phyloP scores from a whole-genome alignment of 2,329 filamentous ascomycete species.

The Fusarium scirpi region DNA sequence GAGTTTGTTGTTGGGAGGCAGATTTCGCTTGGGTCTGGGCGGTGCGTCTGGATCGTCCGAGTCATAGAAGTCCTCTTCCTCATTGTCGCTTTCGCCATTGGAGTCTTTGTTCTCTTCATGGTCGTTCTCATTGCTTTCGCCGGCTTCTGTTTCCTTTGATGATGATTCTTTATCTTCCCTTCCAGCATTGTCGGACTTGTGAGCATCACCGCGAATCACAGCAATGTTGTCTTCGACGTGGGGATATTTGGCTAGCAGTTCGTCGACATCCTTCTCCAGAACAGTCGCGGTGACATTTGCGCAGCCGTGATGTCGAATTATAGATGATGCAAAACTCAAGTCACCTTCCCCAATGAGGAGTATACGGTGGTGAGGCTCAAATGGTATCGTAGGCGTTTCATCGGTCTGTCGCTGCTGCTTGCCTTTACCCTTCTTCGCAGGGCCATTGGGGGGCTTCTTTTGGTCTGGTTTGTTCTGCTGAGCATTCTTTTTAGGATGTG shows the following conservation, averaged over 20 bases:
- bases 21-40: slow-evolving; percentile 26
- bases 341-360: slow-evolving; percentile 85
- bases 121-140: slow-evolving; percentile 5
- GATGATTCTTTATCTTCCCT: slow-evolving; percentile 1
- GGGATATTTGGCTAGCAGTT: slow-evolving; percentile 79
- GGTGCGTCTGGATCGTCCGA: slow-evolving; percentile 38
- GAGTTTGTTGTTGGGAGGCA: slow-evolving; percentile 54
- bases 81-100: slow-evolving; percentile 33
- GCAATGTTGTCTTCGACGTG: slow-evolving; percentile 71
- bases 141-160: slow-evolving; percentile 5
- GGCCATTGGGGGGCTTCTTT: slow-evolving; percentile 39
- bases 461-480: slow-evolving; percentile 35
- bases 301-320: slow-evolving; percentile 75
- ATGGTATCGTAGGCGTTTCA: slow-evolving; percentile 70
- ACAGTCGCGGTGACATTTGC: slow-evolving; percentile 76
- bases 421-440: slow-evolving; percentile 40
- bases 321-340: slow-evolving; percentile 78
- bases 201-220: slow-evolving; percentile 55
- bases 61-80: slow-evolving; percentile 37
- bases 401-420: slow-evolving; percentile 47
- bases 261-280: slow-evolving; percentile 67
- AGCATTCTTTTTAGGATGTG: slow-evolving; percentile 37
- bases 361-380: slow-evolving; percentile 73
- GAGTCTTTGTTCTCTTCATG: slow-evolving; percentile 28
- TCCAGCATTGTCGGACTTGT: slow-evolving; percentile 29